Evolutionary conservation across 805 yeast species (phyloP), one percentile per base, ranked within the genome.

Genomic region (Kodamaea laetipori): DNA sequence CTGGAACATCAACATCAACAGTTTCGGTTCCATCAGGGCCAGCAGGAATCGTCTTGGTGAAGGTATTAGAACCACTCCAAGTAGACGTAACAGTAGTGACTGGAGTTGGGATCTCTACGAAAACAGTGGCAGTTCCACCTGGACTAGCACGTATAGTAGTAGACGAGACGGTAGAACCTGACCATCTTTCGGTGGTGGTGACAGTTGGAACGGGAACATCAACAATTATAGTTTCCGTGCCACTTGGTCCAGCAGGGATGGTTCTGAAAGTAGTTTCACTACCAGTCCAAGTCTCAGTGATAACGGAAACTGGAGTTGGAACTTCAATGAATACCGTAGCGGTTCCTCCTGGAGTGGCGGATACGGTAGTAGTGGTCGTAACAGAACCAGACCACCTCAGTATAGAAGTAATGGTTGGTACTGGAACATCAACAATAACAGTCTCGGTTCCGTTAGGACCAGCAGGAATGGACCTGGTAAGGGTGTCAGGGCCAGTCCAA

Each of bases 21-120:
- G 53, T 49, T n/a, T 36, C 50, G 28, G 48, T 45, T 6, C 38
- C 43, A 32, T 33, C 43, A 13, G 40, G 32, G 13, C 51, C 53
- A 4, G 39, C 39, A 3, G 36, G 31, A 1, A 21, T n/a, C 12
- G 49, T 46, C 4, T 25, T 30, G 3, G 47, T 32, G 4, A 44
- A 10, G 10, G 38, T 31, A 30, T 1, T 45, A 39, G 8, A 24
- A 8, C 18, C 45, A n/a, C 23, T 45, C 51, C 25, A 45, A 10
- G 27, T 44, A 1, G 39, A n/a, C 4, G 46, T 26, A 17, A 32
- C 16, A 4, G 37, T 31, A 17, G 18, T 21, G 4, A 36, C 23
- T 6, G 49, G 45, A 7, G 35, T 15, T 11, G 55, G 54, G 17
- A 43, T 37, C 10, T 45, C 48, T n/a, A 51, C 46, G n/a, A 46